Percentiles rank a stretch among this genome's conserved stretches.
Evolutionary conservation across 257 asterid genomes (phyloP).

Genomic region (Solanum bulbocastanum): DNA sequence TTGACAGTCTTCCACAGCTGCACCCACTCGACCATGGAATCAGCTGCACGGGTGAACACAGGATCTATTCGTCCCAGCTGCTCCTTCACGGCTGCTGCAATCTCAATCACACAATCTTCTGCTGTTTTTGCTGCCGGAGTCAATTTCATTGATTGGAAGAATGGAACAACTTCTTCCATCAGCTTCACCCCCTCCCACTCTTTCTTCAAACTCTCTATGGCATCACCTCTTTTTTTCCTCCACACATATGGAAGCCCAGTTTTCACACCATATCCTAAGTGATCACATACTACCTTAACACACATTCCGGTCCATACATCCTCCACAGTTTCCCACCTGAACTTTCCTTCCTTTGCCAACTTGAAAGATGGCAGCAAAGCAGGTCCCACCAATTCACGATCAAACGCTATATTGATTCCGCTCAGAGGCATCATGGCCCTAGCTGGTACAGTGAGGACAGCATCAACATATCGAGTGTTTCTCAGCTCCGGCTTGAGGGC

Average conservation of each 20-base stretch:
- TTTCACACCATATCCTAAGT: constrained; percentile 67
- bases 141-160: constrained; percentile 59
- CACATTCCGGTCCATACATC: constrained; percentile 94
- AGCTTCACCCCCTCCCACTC: constrained; percentile 98
- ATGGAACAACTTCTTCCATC: constrained; percentile 88
- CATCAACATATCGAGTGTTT: constrained; percentile 69
- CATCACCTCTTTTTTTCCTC: constrained; percentile 75
- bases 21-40: constrained; percentile 68
- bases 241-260: constrained; percentile 88
- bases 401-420: constrained; percentile 68
- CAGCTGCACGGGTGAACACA: constrained; percentile 61
- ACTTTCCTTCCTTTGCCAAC: constrained; percentile 66
- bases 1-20: constrained; percentile 63
- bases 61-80: constrained; percentile 40
- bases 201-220: constrained; percentile 76
- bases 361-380: constrained; percentile 72
- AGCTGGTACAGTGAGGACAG: constrained; percentile 73
- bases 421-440: constrained; percentile 71
- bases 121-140: constrained; percentile 46
- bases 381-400: constrained; percentile 70
- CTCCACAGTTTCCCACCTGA: constrained; percentile 90
- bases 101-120: constrained; percentile 74
- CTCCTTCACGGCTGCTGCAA: constrained; percentile 62
- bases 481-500: constrained; percentile 57
- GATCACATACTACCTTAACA: constrained; percentile 78